Conservation (phyloP, 352 stramenopile genomes). For the Globisporangium viniferum region DNA sequence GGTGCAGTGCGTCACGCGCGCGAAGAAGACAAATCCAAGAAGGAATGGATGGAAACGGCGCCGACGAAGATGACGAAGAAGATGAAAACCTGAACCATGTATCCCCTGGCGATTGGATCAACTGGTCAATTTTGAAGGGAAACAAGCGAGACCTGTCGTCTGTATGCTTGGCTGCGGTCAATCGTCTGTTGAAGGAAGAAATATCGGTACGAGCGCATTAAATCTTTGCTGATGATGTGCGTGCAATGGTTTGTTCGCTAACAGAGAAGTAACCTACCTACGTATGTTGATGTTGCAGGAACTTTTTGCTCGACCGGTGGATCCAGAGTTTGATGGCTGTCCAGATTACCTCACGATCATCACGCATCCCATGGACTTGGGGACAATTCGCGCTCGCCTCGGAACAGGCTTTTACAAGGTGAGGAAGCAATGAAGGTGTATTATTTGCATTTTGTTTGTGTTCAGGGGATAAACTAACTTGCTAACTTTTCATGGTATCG, state of each 20-base stretch:
- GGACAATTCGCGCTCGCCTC: constrained; percentile 69
- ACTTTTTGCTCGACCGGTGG: constrained; percentile 80
- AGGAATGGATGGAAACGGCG: constrained; percentile 43
- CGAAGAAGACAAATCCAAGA: constrained; percentile 45
- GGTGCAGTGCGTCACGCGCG: constrained; percentile 58
- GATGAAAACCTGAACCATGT: constrained; percentile 17
- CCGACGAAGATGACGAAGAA: constrained; percentile 31
- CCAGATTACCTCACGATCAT: constrained; percentile 84
- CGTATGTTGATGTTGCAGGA: constrained; percentile 31
- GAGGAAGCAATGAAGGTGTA: constrained; percentile 6
- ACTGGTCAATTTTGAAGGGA: constrained; percentile 58
- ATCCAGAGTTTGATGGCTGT: constrained; percentile 79
- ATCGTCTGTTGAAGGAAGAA: constrained; percentile 71
- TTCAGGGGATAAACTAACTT: not conserved
- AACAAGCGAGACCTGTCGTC: constrained; percentile 38
- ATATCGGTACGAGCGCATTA: constrained; percentile 38
- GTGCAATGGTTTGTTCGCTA: not conserved
- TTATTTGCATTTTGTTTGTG: not conserved
- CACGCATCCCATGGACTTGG: constrained; percentile 82
- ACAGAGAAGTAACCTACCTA: not conserved
- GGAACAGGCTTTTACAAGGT: constrained; percentile 67
- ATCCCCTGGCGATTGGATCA: constrained; percentile 51
- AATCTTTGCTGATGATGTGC: not conserved
- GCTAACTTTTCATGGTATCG: constrained; percentile 8
- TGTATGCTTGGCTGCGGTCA: constrained; percentile 58